Percentiles rank a stretch among this genome's conserved stretches.
phyloP scores from a whole-genome alignment of 2,329 filamentous ascomycete species.

The Alternaria panax region DNA sequence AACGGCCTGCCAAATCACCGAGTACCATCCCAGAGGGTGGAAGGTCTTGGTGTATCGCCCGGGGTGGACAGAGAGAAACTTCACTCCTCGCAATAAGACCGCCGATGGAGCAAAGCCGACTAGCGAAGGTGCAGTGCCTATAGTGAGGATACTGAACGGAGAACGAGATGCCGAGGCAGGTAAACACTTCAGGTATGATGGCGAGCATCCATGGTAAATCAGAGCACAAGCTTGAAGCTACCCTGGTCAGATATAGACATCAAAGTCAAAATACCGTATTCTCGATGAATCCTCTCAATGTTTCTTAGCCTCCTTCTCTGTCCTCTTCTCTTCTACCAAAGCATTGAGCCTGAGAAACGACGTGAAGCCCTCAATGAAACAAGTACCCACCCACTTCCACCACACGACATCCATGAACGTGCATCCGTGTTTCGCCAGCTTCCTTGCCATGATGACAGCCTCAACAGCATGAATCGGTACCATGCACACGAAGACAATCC shows the following conservation, averaged over 20 bases:
- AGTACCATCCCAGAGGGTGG: not conserved
- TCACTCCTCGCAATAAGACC: not conserved
- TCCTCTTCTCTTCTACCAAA: conserved; percentile 35
- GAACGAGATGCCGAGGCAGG: not conserved
- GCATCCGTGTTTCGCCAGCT: conserved; percentile 62
- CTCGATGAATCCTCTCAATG: conserved; percentile 25
- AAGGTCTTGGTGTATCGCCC: not conserved
- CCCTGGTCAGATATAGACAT: no score
- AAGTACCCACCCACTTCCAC: conserved; percentile 62
- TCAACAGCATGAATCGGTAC: conserved; percentile 72
- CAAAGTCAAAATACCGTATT: not conserved
- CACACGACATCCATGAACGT: conserved; percentile 57
- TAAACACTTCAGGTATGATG: not conserved
- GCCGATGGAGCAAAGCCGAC: not conserved
- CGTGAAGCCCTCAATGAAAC: conserved; percentile 62
- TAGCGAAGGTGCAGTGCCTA: not conserved
- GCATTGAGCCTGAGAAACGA: conserved; percentile 52
- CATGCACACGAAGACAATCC: conserved; percentile 65
- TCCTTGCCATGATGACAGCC: conserved; percentile 57
- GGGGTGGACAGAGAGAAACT: not conserved
- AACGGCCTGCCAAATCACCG: not conserved
- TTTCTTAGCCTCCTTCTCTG: conserved; percentile 45
- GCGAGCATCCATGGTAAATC: not conserved
- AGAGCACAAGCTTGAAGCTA: no score
- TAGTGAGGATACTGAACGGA: not conserved